Evolutionary conservation across 352 stramenopile species (phyloP).

Genomic region (Phytophthora cryptogea): DNA sequence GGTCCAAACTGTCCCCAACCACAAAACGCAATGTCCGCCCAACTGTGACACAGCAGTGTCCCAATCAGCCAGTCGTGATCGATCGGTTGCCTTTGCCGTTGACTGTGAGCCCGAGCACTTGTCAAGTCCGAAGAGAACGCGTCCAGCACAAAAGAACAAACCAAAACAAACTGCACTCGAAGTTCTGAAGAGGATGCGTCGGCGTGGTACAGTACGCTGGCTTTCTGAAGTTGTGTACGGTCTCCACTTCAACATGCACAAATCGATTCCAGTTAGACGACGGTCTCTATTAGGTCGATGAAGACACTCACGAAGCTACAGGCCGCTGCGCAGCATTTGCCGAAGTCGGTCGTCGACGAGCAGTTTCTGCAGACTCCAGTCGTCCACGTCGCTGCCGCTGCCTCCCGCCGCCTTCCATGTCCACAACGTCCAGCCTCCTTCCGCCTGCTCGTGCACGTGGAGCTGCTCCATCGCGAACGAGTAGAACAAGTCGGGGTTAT

Average conservation of each 20-base stretch:
- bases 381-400: constrained; percentile 39
- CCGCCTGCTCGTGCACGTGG: constrained; percentile 49
- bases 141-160: not conserved
- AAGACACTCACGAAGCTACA: not conserved
- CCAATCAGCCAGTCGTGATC: constrained; percentile 12
- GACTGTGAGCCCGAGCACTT: constrained; percentile 9
- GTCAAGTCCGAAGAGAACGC: constrained; percentile 2
- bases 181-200: not conserved
- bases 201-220: not conserved
- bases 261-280: too few species aligned
- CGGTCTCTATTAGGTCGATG: too few species aligned
- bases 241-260: constrained; percentile 4
- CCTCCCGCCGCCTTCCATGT: constrained; percentile 58
- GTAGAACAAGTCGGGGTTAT: constrained; percentile 47
- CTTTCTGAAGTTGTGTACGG: constrained; percentile 23
- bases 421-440: constrained; percentile 72
- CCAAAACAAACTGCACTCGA: not conserved
- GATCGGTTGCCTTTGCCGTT: constrained; percentile 1
- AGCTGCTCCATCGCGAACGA: constrained; percentile 54
- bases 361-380: constrained; percentile 66
- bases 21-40: constrained; percentile 31
- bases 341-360: constrained; percentile 39
- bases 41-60: constrained; percentile 27
- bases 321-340: constrained; percentile 15
- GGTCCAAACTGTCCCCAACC: constrained; percentile 21